Evolutionary conservation across 202 grass and related monocot genomes (phyloP), one percentile per base, ranked within the genome.

Genomic region (Bolboschoenoplectus hybrid): DNA sequence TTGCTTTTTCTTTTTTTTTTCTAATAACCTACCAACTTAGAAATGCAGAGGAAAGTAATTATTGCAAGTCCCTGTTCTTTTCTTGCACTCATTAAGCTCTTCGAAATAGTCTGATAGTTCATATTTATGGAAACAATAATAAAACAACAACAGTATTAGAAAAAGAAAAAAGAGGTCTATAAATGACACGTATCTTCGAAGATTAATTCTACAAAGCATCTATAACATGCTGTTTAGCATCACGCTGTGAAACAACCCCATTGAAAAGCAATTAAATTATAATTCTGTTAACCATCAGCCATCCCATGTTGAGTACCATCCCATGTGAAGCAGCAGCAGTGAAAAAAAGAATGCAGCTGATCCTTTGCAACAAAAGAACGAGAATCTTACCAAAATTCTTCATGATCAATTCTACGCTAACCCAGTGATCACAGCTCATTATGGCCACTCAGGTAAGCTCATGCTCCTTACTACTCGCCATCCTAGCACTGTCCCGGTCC

Each of bases 401-500:
- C 35, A 61, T 61, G 16, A 1, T 79, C 3, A 10, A 6, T 41
- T 79, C 52, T 17, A 38, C 58, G 36, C 52, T 55, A 53, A 26
- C 9, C 38, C 5, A 67, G 41, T 81, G 57, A 20, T 63, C 36
- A 81, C 34, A 11, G 26, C 38, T 63, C 19, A 81, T 8, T 61
- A 55, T 16, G 9, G 1, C 44, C 9, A 55, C 10, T 83, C 6
- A 83, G 47, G 53, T 83, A 83, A 65, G 75, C 60, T 91, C 88
- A 81, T 87, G 93, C 16, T 98, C 88, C 75, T 95, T 98, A 66
- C 85, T 74, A 62, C 39, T 90, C 5, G 90, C 71, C 13, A 87
- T 7, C 50, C 89, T 98, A 0, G 82, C 88, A 39, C 68, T 89
- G 3, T 96, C 96, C 43, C 96, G 85, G 9, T 98, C 91, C 0